A percentile compares a stretch with the other conserved stretches of the same genome.
Evolutionary conservation across 257 asterid genomes (phyloP).

Genomic region (Rauvolfia tetraphylla): DNA sequence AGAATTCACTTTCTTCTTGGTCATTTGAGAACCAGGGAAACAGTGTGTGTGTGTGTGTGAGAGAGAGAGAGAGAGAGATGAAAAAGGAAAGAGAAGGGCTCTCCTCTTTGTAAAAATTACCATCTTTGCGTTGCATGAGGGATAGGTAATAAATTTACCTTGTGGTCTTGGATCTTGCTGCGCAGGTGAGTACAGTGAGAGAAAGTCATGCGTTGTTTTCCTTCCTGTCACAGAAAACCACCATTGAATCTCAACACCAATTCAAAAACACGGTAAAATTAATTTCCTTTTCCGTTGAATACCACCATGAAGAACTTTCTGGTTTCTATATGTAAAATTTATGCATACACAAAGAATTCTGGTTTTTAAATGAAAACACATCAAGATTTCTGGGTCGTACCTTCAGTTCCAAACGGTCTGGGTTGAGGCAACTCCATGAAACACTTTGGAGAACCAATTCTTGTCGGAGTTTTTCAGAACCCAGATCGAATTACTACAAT

Average conservation of each 20-base stretch:
- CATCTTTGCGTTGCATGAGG: constrained; percentile 19
- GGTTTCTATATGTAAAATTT: neutral
- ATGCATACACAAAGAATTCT: neutral
- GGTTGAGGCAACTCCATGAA: constrained; percentile 81
- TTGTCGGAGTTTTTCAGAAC: neutral
- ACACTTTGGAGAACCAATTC: constrained; percentile 6
- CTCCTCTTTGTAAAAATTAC: neutral
- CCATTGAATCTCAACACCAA: constrained; percentile 2
- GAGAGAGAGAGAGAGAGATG: neutral
- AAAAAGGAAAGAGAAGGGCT: neutral
- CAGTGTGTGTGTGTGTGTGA: no score
- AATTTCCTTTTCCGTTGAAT: neutral
- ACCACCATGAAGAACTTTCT: neutral
- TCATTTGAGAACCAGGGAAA: neutral
- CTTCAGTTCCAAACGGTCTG: constrained; percentile 55
- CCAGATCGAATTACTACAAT: constrained; percentile 16
- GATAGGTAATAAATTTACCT: constrained; percentile 23
- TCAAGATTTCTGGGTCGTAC: constrained; percentile 17
- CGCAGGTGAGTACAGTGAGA: constrained; percentile 69
- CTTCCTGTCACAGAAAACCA: constrained; percentile 24
- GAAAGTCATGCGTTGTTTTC: constrained; percentile 82
- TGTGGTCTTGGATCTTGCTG: constrained; percentile 88
- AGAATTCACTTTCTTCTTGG: neutral
- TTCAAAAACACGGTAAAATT: neutral
- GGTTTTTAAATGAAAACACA: neutral